Conservation (phyloP, 1,284 basidiomycete genomes). For the Peniophora sp. region DNA sequence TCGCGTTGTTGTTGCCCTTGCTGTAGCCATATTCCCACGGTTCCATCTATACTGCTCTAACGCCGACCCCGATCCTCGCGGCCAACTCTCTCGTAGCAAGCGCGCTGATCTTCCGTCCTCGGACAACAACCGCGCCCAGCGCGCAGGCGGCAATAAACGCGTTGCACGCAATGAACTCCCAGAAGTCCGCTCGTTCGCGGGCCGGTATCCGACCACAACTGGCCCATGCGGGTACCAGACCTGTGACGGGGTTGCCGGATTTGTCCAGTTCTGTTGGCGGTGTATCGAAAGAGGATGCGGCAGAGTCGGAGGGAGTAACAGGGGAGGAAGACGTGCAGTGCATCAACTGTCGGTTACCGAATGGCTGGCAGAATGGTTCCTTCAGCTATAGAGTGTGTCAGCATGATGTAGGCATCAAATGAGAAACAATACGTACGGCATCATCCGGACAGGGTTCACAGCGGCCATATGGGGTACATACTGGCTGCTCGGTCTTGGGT, state of each 20-base stretch:
- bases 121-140: constrained; percentile 54
- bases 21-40: background rate
- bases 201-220: constrained; percentile 78
- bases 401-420: background rate
- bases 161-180: constrained; percentile 83
- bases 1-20: no score
- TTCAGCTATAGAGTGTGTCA: constrained; percentile 41
- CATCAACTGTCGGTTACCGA: constrained; percentile 80
- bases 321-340: constrained; percentile 45
- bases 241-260: constrained; percentile 21
- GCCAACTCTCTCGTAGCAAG: constrained; percentile 76
- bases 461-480: constrained; percentile 70
- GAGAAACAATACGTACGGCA: constrained; percentile 40
- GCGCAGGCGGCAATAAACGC: constrained; percentile 62
- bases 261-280: constrained; percentile 8
- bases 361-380: constrained; percentile 86
- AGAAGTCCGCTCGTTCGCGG: constrained; percentile 77
- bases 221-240: constrained; percentile 81
- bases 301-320: constrained; percentile 9
- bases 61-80: constrained; percentile 66
- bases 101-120: constrained; percentile 60
- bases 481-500: constrained; percentile 16
- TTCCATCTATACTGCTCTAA: constrained; percentile 12
- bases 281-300: constrained; percentile 9
- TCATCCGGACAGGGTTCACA: constrained; percentile 81